Base-by-base conservation (phyloP, 805 yeast genomes). In the Kurtzmaniella cleridarum region DNA sequence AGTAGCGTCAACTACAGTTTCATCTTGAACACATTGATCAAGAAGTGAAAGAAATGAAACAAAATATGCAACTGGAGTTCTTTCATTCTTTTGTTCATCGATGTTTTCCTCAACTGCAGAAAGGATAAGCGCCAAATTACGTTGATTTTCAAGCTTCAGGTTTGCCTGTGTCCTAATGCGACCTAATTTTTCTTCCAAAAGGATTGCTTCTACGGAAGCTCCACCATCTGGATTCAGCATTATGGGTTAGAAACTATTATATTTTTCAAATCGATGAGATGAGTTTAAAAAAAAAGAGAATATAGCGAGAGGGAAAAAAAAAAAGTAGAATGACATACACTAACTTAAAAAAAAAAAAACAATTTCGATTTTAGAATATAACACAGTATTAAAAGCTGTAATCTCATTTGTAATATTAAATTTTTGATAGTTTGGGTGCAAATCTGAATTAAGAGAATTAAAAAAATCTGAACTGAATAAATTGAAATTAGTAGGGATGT, bases 71-170 rank as follows among this genome's bases (percentile, higher is more conserved):
- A 86, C 82, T 20, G 96, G 81, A 12, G 84, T 70, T 42, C 67
- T 71, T 34, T 73, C 71, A 36, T 76, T 76, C 32, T 72, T 69
- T 49, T 82, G 85, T 46, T 80, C 88, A 32, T 73, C 70, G 32
- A 93, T 73, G 49, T 86, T 86, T 50, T 87, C 96, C 57, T 93
- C 99, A 35, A 93, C 90, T 3, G 97, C 95, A 16, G 83, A 75
- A 35, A 93, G 71, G 41, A 91, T 81, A 20, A 87, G 64, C 7
- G 96, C 95, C 46, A 86, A 69, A 55, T 84, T 88, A 54, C 83
- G 84, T 64, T 89, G 97, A 59, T 89, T 86, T 17, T 83, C 88
- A 36, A 90, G 66, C 57, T 87, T 88, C n/a, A 95, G 87, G 45
- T 64, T 73, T 50, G 75, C 64, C 53, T 89, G 96, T 3, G 68